Conservation (phyloP, 2,329 filamentous ascomycete genomes). For the Lecanicillium sp. region DNA sequence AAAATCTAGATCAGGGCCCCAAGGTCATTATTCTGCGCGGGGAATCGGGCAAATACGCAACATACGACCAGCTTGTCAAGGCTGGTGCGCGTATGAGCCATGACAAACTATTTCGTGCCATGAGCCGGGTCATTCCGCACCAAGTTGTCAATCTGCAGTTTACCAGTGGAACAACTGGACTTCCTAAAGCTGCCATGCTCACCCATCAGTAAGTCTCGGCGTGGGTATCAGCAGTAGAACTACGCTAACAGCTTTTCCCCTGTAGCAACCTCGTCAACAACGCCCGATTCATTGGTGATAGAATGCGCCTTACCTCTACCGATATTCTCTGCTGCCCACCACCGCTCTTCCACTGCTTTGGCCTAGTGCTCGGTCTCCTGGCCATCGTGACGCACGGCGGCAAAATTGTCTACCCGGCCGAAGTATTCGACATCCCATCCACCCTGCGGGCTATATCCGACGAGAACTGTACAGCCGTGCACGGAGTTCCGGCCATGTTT, state of each 20-base stretch:
- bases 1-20: constrained; percentile 33
- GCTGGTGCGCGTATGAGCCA: constrained; percentile 41
- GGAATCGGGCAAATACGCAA: constrained; percentile 44
- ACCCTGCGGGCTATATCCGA: constrained; percentile 60
- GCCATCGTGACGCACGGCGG: constrained; percentile 66
- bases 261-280: constrained; percentile 55
- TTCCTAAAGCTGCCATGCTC: constrained; percentile 68
- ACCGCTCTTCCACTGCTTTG: constrained; percentile 81
- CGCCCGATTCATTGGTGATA: constrained; percentile 63
- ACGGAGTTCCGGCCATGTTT: constrained; percentile 82
- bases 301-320: constrained; percentile 58
- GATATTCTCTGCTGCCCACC: constrained; percentile 75
- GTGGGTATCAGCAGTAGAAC: constrained; percentile 2
- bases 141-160: constrained; percentile 70
- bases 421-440: constrained; percentile 62
- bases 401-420: constrained; percentile 68
- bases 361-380: constrained; percentile 68
- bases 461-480: constrained; percentile 64
- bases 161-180: constrained; percentile 66
- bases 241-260: constrained; percentile 5
- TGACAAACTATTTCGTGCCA: constrained; percentile 43
- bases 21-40: constrained; percentile 56
- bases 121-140: constrained; percentile 50
- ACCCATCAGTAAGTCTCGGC: constrained; percentile 51
- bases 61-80: constrained; percentile 51